A percentile compares a stretch with the other conserved stretches of the same genome.
phyloP scores from a whole-genome alignment of 352 stramenopile genomes.

The Globisporangium recalcitrans region DNA sequence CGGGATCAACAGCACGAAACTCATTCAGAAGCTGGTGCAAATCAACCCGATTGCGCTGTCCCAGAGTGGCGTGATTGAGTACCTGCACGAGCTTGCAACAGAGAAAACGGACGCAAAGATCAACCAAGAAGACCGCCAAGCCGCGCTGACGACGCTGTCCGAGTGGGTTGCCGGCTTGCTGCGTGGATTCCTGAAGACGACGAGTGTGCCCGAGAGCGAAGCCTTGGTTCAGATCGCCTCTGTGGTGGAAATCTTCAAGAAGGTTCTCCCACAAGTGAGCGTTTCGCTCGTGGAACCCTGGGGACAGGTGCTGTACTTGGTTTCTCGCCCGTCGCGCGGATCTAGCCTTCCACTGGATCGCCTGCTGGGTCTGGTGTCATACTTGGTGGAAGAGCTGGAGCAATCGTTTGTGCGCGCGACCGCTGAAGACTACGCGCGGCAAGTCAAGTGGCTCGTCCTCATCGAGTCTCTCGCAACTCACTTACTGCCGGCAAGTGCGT shows the following conservation, averaged over 20 bases:
- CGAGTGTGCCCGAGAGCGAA: constrained; percentile 16
- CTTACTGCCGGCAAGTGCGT: constrained; percentile 26
- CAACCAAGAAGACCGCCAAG: constrained; percentile 57
- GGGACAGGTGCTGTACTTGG: constrained; percentile 53
- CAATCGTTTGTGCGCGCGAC: constrained; percentile 51
- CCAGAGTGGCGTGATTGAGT: constrained; percentile 18
- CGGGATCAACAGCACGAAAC: constrained; percentile 30
- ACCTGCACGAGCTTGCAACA: constrained; percentile 28
- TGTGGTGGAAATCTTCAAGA: constrained; percentile 35
- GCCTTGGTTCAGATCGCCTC: constrained; percentile 13
- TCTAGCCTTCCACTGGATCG: constrained; percentile 17
- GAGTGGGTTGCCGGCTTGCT: constrained; percentile 48
- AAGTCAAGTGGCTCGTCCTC: constrained; percentile 70
- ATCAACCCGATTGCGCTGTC: constrained; percentile 35
- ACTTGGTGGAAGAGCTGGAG: constrained; percentile 47
- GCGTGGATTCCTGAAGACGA: constrained; percentile 32
- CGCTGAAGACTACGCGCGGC: constrained; percentile 58
- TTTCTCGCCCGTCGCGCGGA: constrained; percentile 28
- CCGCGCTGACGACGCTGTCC: constrained; percentile 43
- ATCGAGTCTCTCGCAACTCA: constrained; percentile 48
- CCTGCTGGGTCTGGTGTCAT: constrained; percentile 22
- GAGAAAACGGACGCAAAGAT: constrained; percentile 35
- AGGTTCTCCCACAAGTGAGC: constrained; percentile 47
- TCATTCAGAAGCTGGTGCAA: constrained; percentile 47
- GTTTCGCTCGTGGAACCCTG: constrained; percentile 52